Evolutionary conservation across 2,329 filamentous ascomycete species (phyloP), one percentile per base, ranked within the genome.

Genomic region (Penicillium crustosum): DNA sequence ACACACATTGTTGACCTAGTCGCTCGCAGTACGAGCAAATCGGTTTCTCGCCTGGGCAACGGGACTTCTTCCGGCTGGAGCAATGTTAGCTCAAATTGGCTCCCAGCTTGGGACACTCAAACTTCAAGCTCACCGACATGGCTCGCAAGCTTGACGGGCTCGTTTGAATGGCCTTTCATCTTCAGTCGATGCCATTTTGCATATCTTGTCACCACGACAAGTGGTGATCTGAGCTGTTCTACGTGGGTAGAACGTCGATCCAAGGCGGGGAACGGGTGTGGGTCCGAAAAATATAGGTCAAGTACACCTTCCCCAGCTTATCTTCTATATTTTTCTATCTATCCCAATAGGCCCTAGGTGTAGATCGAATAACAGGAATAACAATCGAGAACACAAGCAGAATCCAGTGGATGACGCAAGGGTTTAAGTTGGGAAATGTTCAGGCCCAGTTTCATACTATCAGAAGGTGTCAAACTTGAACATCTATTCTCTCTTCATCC

Each of bases 21-120:
- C 72, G 63, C 19, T 66, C 59, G 49, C 72, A 74, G 39, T 68
- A 70, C 3, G 72, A 72, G 56, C 72, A 74, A 5, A 51, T 62
- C 4, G 72, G 72, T 44, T 69, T 68, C 49, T 74, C 69, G 8
- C 70, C 71, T 0, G 71, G 67, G 49, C 71, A 74, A 49, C 66
- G 64, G 25, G 69, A 67, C 55, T 74, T 74, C 50, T 74, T 74
- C 25, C 70, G 67, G 7, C 70, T 73, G 15, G 0, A 19, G 2
- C 4, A 55, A 23, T 29, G 49, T 49, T 21, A 53, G 27, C 31
- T 27, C 7, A 31, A 35, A 36, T 33, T 10, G 36, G 13, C 6
- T 33, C 38, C 15, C 2, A 10, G 10, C 17, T 17, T 31, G 19
- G 27, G 17, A 27, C 33, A 25, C 21, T 7, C 12, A 4, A 19